Base-by-base conservation (phyloP, 129 eudicot genomes). In the Pseudognaphalium luteoalbum region DNA sequence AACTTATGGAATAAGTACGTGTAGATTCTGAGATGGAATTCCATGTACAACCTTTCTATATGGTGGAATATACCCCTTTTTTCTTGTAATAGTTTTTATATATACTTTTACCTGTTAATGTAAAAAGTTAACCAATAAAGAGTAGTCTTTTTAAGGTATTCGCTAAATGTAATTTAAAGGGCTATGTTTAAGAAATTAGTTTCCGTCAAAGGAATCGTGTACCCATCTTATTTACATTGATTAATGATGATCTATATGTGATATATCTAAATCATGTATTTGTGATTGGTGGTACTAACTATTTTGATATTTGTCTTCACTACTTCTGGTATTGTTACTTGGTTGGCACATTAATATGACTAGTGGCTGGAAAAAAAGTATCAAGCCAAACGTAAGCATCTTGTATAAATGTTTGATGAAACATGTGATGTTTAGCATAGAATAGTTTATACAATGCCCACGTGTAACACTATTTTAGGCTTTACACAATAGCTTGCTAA, bases 1-100 rank as follows among this genome's bases (percentile, higher is more conserved):
- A 68, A 65, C 52, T 80, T 73, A 78, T 73, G 83, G 83, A 80
- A 68, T 73, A 73, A 73, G 74, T 64, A 64, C 69, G 42, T 30
- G 80, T 80, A 74, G 77, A 62, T 71, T 62, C 66, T 79, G 68
- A 73, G 70, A 72, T 66, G 78, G 68, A 78, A 64, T 71, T 72
- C 78, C 78, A 79, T 71, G 10, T 71, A 16, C 19, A 62, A 47
- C 19, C 72, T 33, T 70, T 78, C 30, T 33, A 29, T 44, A 78
- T 16, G 64, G 22, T 71, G 66, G 78, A 71, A 63, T 33, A 61
- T 78, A 33, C 82, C 21, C 8, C 0, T 30, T 78, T 60, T 42
- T 15, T 21, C 21, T 77, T 30, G 2, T 8, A 52, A 19, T 5
- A 42, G 19, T 11, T 44, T 54, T 17, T 19, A 11, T 4, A 11